Percentiles rank a stretch among this genome's conserved stretches.
phyloP scores from a whole-genome alignment of 768 basidiomycete genomes.

The Pholiota molesta region DNA sequence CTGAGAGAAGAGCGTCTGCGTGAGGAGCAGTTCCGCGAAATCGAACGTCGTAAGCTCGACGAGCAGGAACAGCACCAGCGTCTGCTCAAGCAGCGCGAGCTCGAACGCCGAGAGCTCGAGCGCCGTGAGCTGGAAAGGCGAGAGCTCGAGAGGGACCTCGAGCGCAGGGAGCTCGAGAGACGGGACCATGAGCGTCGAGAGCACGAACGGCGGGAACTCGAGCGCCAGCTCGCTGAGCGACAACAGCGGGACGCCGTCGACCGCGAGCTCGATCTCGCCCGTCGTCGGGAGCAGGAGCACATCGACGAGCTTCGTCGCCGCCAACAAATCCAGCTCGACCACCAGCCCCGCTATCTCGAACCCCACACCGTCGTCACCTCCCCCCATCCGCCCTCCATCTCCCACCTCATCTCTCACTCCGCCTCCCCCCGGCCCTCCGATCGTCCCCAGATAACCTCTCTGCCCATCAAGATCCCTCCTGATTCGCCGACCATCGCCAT shows the following conservation, averaged over 20 bases:
- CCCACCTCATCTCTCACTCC: constrained; percentile 24
- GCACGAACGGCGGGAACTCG: constrained; percentile 4
- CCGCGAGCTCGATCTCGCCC: constrained; percentile 17
- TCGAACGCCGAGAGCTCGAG: constrained; percentile 11
- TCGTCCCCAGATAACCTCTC: constrained; percentile 19
- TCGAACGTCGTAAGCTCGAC: constrained; percentile 14
- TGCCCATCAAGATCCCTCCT: constrained; percentile 18
- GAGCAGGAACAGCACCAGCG: constrained; percentile 5
- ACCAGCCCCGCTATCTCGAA: constrained; percentile 22
- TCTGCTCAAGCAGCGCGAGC: constrained; percentile 10
- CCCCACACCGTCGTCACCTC: constrained; percentile 14
- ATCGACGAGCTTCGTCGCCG: constrained; percentile 13
- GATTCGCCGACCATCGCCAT: constrained; percentile 18
- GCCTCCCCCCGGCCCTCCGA: constrained; percentile 22
- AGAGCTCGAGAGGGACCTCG: constrained; percentile 11
- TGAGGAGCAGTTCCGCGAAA: constrained; percentile 23
- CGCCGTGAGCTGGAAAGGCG: constrained; percentile 9
- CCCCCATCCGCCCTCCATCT: constrained; percentile 24
- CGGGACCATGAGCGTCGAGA: constrained; percentile 10
- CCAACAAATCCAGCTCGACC: constrained; percentile 5
- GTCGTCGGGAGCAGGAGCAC: constrained; percentile 23
- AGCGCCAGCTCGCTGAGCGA: constrained; percentile 4
- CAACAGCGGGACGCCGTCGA: constrained; percentile 15
- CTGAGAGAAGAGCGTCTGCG: constrained; percentile 17
- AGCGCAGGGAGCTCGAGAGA: constrained; percentile 10